These are phyloP conservation scores for Hypoxylon sp. DNA, from an alignment of 2,329 filamentous ascomycete genomes.

Conservation along the genomic window DNA sequence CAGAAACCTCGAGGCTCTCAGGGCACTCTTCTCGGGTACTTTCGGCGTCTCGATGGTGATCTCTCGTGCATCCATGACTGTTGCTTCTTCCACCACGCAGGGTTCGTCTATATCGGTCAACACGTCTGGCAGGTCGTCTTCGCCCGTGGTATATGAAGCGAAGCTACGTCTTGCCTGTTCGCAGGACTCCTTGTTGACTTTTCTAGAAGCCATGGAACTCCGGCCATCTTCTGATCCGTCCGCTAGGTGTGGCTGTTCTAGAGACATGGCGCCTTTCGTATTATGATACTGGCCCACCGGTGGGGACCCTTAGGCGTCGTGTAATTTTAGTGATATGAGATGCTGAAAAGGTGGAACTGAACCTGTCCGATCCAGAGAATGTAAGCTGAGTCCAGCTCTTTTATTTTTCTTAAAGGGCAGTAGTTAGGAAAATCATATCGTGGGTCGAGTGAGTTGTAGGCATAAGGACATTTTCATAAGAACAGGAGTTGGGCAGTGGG, in stretches of 20 bases:
- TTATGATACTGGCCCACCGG: slow-evolving; percentile 19
- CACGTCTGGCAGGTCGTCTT: slow-evolving; percentile 40
- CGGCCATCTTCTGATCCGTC: slow-evolving; percentile 12
- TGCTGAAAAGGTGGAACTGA: slow-evolving; percentile 20
- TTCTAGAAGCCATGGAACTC: slow-evolving; percentile 17
- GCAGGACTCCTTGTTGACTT: slow-evolving; percentile 20
- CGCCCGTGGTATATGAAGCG: slow-evolving; percentile 32
- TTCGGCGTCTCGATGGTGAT: slow-evolving; percentile 51
- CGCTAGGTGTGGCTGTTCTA: slow-evolving; percentile 25
- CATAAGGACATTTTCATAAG: slow-evolving; percentile 20
- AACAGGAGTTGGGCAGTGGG: slow-evolving; percentile 36
- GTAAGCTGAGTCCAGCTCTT: slow-evolving; percentile 36
- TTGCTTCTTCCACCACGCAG: slow-evolving; percentile 42
- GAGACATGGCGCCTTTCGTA: slow-evolving; percentile 31
- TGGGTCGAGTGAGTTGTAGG: slow-evolving; percentile 15
- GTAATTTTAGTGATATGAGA: slow-evolving; percentile 15
- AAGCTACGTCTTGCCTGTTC: slow-evolving; percentile 36
- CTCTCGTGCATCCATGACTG: slow-evolving; percentile 42
- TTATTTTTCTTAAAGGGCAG: slow-evolving; percentile 25
- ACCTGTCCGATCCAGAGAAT: slow-evolving; percentile 27
- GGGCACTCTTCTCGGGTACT: slow-evolving; percentile 60
- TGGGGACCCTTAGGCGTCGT: slow-evolving; percentile 17
- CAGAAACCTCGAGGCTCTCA: slow-evolving; percentile 58
- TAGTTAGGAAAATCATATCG: slow-evolving; percentile 19
- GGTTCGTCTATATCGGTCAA: slow-evolving; percentile 43